Evolutionary conservation across 225 moss, liverwort and hornwort genomes (phyloP).

Genomic region (Physcomitrellopsis africana): DNA sequence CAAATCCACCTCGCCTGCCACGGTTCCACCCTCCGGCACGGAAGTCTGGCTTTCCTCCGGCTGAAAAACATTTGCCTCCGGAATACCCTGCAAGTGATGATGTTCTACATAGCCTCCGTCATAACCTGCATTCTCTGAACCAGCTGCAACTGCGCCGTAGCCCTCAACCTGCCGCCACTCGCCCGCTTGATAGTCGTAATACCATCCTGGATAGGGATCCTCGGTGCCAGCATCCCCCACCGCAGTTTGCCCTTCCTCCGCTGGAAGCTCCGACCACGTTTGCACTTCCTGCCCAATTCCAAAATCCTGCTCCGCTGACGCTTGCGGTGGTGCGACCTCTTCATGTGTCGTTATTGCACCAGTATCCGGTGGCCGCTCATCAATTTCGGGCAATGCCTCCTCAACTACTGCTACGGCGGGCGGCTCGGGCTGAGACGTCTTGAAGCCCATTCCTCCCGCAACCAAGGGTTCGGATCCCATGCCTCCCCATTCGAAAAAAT

Average conservation of each 20-base stretch:
- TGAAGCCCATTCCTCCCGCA: constrained; percentile 26
- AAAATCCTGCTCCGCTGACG: constrained; percentile 15
- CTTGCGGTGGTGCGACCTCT: constrained; percentile 17
- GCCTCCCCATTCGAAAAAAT: constrained; percentile 59
- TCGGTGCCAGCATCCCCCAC: constrained; percentile 24
- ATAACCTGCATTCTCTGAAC: constrained; percentile 28
- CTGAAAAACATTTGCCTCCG: constrained; percentile 31
- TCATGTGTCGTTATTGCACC: constrained; percentile 32
- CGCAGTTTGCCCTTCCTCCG: constrained; percentile 17
- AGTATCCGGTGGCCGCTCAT: constrained; percentile 28
- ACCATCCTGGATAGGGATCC: constrained; percentile 89
- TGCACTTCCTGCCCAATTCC: constrained; percentile 27
- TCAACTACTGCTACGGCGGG: constrained; percentile 10
- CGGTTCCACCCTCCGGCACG: constrained; percentile 28
- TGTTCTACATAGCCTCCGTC: constrained; percentile 27
- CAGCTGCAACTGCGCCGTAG: constrained; percentile 24
- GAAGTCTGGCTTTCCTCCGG: constrained; percentile 25
- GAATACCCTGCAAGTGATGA: constrained; percentile 37
- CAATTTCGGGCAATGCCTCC: constrained; percentile 31
- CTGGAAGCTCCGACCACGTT: constrained; percentile 16
- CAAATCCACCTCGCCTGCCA: constrained; percentile 22
- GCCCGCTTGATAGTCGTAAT: constrained; percentile 68
- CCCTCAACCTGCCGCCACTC: constrained; percentile 70
- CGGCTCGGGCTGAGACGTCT: constrained; percentile 5
- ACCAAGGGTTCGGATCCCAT: constrained; percentile 24